Base-by-base conservation (phyloP, 2,329 filamentous ascomycete genomes). In the Mariannaea elegans region DNA sequence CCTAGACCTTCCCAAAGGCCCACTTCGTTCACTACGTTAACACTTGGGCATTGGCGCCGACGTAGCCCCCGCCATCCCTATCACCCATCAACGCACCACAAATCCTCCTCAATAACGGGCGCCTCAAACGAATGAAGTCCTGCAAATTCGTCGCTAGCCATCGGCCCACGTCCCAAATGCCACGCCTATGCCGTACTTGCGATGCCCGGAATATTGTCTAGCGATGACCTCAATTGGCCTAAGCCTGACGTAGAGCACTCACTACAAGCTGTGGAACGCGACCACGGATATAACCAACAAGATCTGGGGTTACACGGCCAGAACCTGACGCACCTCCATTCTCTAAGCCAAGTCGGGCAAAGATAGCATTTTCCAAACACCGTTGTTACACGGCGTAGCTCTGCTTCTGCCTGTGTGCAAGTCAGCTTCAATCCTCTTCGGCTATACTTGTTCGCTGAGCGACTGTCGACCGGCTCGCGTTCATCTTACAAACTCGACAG, bases 1-100 rank as follows among this genome's bases (percentile, higher is more conserved):
- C 47, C 67, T 52, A 19, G 64, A 58, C 65, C 60, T 62, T 52
- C 42, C 49, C 57, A 56, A 59, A 49, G 59, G 60, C 42, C 39
- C 59, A 50, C 56, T 46, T 59, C 56, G 50, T 46, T 13, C 39
- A 18, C 38, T 21, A 5, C 34, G 34, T 16, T 9, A 27, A 27
- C 24, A n/a, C 38, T 19, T 27, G 24, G 24, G 24, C 38, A 41
- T 41, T 16, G 24, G 31, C 32, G 24, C 45, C 34, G 51, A 41
- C 31, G 21, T 31, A 21, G 39, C 31, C 34, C 39, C 7, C 34
- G 29, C 41, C 34, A 27, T 38, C 16, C 32, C 41, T 19, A 46
- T 21, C 39, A 44, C 6, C 13, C 19, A n/a, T 19, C 21, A 13
- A 14, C 13, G 21, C 19, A 42, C 38, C 18, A 42, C 7, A 14